Evolutionary conservation across 768 basidiomycete genomes (phyloP).

Genomic region (Panellus pusillus): DNA sequence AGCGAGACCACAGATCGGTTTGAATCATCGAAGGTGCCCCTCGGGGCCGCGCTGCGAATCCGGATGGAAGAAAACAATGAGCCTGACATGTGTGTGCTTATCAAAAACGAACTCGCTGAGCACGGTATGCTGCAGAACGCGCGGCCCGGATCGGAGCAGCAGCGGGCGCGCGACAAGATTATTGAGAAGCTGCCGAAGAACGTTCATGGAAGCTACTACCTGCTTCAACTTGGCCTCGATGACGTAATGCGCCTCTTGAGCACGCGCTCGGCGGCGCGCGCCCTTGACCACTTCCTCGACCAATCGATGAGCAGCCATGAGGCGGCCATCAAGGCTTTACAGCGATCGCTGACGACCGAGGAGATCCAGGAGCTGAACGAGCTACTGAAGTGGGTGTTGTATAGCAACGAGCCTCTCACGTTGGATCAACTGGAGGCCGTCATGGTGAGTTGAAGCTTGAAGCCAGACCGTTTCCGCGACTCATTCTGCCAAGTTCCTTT

Average conservation of each 20-base stretch:
- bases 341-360: background rate
- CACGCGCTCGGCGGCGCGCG: background rate
- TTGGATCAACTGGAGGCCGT: constrained; percentile 1
- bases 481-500: background rate
- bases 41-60: background rate
- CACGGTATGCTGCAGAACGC: background rate
- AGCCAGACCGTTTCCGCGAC: background rate
- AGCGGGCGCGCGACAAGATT: background rate
- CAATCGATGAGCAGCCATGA: constrained; percentile 1
- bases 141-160: background rate
- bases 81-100: background rate
- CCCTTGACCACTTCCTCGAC: background rate
- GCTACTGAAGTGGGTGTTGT: background rate
- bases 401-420: background rate
- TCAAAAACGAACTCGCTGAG: background rate
- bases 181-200: background rate
- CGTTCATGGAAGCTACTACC: background rate
- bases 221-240: background rate
- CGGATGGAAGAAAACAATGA: background rate
- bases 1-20: background rate
- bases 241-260: background rate
- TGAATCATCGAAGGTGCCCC: background rate
- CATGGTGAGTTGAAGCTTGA: background rate
- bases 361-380: constrained; percentile 2
- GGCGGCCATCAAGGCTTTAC: background rate